A percentile compares a stretch with the other conserved stretches of the same genome.
phyloP scores from a whole-genome alignment of 1,284 basidiomycete genomes.

The Naganishia albida region DNA sequence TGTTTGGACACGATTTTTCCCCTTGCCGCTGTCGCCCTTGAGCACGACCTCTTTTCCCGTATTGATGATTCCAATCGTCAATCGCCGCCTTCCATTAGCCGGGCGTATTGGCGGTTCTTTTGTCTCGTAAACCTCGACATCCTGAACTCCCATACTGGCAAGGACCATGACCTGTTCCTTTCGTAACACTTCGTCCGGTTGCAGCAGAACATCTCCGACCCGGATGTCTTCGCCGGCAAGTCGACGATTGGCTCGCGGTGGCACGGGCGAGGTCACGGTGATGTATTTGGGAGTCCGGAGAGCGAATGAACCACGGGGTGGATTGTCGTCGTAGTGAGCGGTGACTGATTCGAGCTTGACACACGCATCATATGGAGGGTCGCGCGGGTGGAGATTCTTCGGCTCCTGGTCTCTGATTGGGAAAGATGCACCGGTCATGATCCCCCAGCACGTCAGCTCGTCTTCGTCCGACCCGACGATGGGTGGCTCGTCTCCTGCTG shows the following conservation, averaged over 20 bases:
- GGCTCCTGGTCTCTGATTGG: conserved; percentile 1
- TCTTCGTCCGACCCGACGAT: neutral
- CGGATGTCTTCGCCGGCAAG: conserved; percentile 29
- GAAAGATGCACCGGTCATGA: conserved; percentile 32
- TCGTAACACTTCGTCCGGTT: conserved; percentile 10
- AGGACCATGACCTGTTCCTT: conserved; percentile 30
- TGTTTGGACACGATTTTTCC: too few relatives aligned
- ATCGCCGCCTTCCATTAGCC: neutral
- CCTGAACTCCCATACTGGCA: conserved; percentile 22
- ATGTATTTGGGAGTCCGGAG: conserved; percentile 2
- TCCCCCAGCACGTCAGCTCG: conserved; percentile 23
- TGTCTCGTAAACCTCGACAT: neutral
- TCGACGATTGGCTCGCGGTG: conserved; percentile 19
- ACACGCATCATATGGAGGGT: conserved; percentile 13
- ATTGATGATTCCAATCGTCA: conserved; percentile 26
- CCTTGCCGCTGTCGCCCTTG: neutral
- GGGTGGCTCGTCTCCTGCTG: conserved; percentile 28
- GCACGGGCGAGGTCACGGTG: conserved; percentile 16
- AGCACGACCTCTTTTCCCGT: conserved; percentile 32
- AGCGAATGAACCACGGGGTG: neutral
- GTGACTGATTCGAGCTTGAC: conserved; percentile 24
- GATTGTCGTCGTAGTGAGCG: neutral
- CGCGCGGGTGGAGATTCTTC: neutral
- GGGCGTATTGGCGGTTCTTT: neutral
- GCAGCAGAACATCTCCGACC: conserved; percentile 7